phyloP scores from a whole-genome alignment of 192 early-diverging fungal species.

The Allomyces macrogynus region DNA sequence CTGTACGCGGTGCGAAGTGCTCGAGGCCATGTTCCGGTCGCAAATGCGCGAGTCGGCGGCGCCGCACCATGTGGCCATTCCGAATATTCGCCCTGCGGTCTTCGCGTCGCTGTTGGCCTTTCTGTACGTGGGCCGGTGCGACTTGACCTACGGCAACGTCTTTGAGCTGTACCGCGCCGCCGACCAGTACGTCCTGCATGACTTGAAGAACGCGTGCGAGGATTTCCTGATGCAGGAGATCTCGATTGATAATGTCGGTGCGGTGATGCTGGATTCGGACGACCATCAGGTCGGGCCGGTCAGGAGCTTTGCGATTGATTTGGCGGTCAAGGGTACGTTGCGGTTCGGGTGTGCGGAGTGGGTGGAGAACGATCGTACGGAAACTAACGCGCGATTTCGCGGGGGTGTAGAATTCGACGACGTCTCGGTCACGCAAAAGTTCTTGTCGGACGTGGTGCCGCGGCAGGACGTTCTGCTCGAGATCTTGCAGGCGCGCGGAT shows the following conservation, averaged over 20 bases:
- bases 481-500: background rate
- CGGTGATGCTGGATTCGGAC: background rate
- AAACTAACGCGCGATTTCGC: no score
- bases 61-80: background rate
- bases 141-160: background rate
- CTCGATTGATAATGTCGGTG: background rate
- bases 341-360: no score
- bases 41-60: background rate
- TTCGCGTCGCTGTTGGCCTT: background rate
- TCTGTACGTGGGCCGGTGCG: background rate
- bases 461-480: background rate
- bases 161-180: background rate
- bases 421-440: background rate
- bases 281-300: background rate
- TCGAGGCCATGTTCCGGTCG: background rate
- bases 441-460: background rate
- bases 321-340: background rate
- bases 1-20: background rate
- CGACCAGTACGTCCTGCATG: background rate
- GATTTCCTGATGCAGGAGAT: background rate
- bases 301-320: background rate
- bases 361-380: no score
- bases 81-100: background rate
- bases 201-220: background rate
- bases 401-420: background rate